Conservation (phyloP, 2,329 filamentous ascomycete species). For the Fusarium sp. region DNA sequence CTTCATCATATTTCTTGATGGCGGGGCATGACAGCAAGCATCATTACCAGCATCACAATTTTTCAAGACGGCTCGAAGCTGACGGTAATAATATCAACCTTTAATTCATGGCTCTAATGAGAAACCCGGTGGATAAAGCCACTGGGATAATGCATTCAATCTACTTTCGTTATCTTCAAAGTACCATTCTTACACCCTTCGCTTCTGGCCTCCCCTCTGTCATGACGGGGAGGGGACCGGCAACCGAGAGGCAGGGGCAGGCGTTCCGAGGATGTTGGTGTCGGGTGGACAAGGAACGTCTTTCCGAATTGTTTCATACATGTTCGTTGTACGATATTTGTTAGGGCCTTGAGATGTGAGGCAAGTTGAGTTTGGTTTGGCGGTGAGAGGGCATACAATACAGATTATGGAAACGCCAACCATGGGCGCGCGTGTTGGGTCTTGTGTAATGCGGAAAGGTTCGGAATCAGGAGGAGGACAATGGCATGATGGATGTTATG, state of each 20-base stretch:
- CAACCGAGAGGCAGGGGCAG: neutral
- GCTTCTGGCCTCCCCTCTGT: neutral
- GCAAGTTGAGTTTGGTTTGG: conserved; percentile 6
- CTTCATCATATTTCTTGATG: conserved; percentile 34
- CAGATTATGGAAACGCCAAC: conserved; percentile 1
- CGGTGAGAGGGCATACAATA: conserved; percentile 9
- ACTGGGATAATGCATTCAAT: conserved; percentile 28
- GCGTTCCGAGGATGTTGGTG: conserved; percentile 17
- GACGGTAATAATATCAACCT: conserved; percentile 37
- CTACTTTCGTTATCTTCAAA: conserved; percentile 31
- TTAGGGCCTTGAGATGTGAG: conserved; percentile 12
- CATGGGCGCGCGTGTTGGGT: conserved; percentile 10
- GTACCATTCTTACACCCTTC: conserved; percentile 21
- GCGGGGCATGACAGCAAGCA: conserved; percentile 34
- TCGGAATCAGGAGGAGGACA: conserved; percentile 7
- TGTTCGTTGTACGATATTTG: conserved; percentile 39
- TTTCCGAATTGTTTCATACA: conserved; percentile 15
- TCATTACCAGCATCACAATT: conserved; percentile 29
- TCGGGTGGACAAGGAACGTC: conserved; percentile 8
- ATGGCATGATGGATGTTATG: conserved; percentile 13
- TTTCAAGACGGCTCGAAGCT: conserved; percentile 40
- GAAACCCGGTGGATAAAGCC: conserved; percentile 27
- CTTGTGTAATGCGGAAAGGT: conserved; percentile 19
- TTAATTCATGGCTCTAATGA: conserved; percentile 43
- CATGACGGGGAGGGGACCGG: neutral